Evolutionary conservation across 2,329 filamentous ascomycete genomes (phyloP).

Genomic region (Ceratocystiopsis minuta): DNA sequence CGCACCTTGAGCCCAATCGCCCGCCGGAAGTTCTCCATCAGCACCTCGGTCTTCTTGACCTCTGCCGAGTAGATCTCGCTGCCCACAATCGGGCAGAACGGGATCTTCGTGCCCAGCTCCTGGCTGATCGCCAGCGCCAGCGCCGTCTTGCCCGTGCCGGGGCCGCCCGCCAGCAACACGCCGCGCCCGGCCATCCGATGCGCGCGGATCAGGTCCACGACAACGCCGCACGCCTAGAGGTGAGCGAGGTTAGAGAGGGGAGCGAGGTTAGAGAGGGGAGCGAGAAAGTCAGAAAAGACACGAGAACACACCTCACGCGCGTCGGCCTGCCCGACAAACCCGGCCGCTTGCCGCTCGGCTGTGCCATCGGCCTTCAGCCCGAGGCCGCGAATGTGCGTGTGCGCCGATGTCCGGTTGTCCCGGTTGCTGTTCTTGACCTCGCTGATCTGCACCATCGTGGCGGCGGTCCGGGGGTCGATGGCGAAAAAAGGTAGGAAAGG

Average conservation of each 20-base stretch:
- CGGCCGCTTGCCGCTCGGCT: conserved; percentile 60
- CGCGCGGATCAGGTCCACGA: conserved; percentile 85
- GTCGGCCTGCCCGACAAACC: conserved; percentile 75
- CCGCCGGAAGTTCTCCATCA: conserved; percentile 98
- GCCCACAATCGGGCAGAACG: conserved; percentile 94
- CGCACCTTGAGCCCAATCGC: conserved; percentile 93
- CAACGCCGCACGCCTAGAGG: conserved; percentile 69
- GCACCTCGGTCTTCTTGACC: conserved; percentile 96
- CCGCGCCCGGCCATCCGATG: conserved; percentile 97
- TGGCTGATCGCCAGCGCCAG: conserved; percentile 90
- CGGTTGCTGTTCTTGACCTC: conserved; percentile 89
- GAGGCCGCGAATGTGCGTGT: conserved; percentile 94
- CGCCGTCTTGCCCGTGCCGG: conserved; percentile 92
- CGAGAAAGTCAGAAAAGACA: too few species aligned
- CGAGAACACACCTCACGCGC: conserved; percentile 68
- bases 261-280: not conserved
- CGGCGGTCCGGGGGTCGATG: conserved; percentile 6
- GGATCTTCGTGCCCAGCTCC: conserved; percentile 93
- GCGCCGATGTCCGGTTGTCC: conserved; percentile 88
- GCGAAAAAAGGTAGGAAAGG: not conserved
- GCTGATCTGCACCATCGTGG: conserved; percentile 70
- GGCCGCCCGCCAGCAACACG: conserved; percentile 81
- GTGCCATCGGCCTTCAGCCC: conserved; percentile 73
- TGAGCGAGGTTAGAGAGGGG: not conserved
- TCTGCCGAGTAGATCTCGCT: conserved; percentile 97